A percentile compares a stretch with the other conserved stretches of the same genome.
Evolutionary conservation across 192 early-diverging fungal genomes (phyloP).

Genomic region (Rhizophlyctis rosea): DNA sequence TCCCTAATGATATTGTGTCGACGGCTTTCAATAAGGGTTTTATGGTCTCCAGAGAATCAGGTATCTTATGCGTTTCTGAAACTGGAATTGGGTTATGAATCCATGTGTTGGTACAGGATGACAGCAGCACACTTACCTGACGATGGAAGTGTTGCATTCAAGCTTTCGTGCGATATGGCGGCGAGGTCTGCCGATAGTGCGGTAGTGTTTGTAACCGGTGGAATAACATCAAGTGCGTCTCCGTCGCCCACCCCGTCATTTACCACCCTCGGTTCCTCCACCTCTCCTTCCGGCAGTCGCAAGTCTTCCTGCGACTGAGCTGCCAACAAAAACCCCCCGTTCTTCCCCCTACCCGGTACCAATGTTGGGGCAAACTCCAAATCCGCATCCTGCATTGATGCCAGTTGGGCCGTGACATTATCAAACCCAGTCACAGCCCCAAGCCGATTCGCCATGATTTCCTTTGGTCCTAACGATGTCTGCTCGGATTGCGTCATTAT

Average conservation of each 20-base stretch:
- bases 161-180: neutral
- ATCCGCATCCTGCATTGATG: neutral
- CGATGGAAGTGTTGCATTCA: neutral
- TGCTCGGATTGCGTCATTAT: neutral
- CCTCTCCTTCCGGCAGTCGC: neutral
- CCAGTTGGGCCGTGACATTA: neutral
- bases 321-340: neutral
- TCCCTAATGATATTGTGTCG: neutral
- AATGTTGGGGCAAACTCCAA: neutral
- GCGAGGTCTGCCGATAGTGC: neutral
- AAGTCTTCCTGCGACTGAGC: neutral
- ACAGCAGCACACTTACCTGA: neutral
- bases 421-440: neutral
- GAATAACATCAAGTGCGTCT: neutral
- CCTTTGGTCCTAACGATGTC: neutral
- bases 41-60: neutral
- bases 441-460: neutral
- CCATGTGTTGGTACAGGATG: neutral
- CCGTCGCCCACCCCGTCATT: no score
- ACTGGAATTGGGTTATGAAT: neutral
- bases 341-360: neutral
- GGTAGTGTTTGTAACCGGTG: neutral
- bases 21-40: neutral
- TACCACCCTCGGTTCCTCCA: neutral
- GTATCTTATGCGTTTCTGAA: neutral